Evolutionary conservation across 495 filamentous ascomycete species (phyloP), one percentile per base, ranked within the genome.

Genomic region (Trichoderma reesei): DNA sequence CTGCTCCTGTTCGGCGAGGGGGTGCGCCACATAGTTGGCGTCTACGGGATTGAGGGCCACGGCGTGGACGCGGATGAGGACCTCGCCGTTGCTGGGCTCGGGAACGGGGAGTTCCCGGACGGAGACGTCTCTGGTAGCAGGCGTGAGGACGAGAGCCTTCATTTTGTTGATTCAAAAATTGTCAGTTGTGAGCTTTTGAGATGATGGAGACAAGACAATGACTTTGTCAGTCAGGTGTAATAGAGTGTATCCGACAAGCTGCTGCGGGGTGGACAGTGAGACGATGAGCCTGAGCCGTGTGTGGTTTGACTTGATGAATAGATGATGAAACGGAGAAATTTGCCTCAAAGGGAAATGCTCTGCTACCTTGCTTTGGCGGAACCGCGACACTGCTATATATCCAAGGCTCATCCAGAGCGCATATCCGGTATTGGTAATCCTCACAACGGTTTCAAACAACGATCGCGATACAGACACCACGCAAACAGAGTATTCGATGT

Each of bases 21-120:
- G 72, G 62, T 72, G 44, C 59, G 42, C 44, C n/a, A 69, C 70
- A 59, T 73, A 77, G 9, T 75, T 65, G n/a, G 69, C 65, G 63
- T 76, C 75, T 42, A 77, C 68, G 13, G 72, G 74, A 67, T 80
- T 82, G 5, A 80, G 70, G 11, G 75, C 67, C 0, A 78, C 68
- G 39, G 76, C 73, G 59, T 74, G 75, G 9, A 80, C 72, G 62
- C 73, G 72, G 64, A 81, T 69, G 20, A 81, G 67, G 16, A 79
- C 68, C 8, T 68, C 46, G 6, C 68, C 72, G 18, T 73, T 71
- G 4, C 46, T 56, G 8, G 71, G 70, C 4, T 39, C 26, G n/a
- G 72, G 74, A 36, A 63, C 62, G 20, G 68, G 59, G 37, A 72
- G 66, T 8, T 70, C 64, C 39, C 71, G 48, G 38, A 75, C 64